Conservation (phyloP, 305 asterid genomes). For the Fraxinus xanthoxyloides region DNA sequence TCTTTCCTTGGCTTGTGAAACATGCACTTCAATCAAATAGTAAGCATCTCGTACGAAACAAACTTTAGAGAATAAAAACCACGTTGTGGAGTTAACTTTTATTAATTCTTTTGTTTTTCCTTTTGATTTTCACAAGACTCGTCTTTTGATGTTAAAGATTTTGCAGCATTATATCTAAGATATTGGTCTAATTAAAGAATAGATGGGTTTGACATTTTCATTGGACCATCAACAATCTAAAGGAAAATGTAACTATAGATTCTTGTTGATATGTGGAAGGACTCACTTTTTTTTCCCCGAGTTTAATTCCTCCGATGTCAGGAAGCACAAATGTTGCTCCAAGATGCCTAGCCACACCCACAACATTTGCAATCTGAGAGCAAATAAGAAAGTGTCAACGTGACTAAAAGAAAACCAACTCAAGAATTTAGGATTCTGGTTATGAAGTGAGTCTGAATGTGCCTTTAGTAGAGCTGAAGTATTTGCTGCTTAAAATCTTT, state of each 20-base stretch:
- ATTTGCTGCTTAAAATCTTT: not conserved
- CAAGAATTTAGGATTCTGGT: not conserved
- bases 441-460: not conserved
- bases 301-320: slow-evolving; percentile 35
- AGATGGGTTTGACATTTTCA: not conserved
- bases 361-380: slow-evolving; percentile 40
- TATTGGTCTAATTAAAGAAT: not conserved
- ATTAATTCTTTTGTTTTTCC: not conserved
- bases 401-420: not conserved
- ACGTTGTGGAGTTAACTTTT: not conserved
- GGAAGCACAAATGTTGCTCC: slow-evolving; percentile 66
- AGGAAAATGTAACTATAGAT: not conserved
- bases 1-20: not conserved
- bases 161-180: not conserved
- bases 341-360: slow-evolving; percentile 51
- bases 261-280: not conserved
- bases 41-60: not conserved
- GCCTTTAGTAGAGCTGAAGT: not conserved
- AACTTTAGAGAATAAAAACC: not conserved
- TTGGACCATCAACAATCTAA: not conserved
- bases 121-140: not conserved
- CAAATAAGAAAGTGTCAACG: not conserved
- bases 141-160: not conserved
- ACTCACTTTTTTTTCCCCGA: slow-evolving; percentile 35
- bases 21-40: not conserved